Evolutionary conservation across 1,284 basidiomycete species (phyloP).

Genomic region (Rhodotorula sp.): DNA sequence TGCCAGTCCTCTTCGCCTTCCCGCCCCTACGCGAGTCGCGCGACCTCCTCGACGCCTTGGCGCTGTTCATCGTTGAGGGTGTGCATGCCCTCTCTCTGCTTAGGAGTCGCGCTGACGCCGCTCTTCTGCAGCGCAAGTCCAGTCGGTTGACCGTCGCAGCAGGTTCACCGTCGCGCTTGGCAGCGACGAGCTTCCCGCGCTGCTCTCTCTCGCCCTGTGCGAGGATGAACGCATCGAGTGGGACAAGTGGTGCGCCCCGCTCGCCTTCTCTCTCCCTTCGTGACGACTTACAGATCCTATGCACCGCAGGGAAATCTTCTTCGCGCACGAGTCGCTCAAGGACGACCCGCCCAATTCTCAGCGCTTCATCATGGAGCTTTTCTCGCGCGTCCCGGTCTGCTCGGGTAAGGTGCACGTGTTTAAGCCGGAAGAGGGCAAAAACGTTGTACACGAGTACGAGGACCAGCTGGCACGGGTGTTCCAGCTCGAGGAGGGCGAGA

Average conservation of each 20-base stretch:
- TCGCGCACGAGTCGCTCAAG: conserved; percentile 91
- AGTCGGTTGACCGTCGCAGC: conserved; percentile 77
- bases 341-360: conserved; percentile 86
- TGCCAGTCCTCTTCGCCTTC: conserved; percentile 75
- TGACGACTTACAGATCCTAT: neutral
- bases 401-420: conserved; percentile 70
- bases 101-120: neutral
- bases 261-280: neutral
- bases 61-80: conserved; percentile 60
- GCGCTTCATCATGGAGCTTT: conserved; percentile 81
- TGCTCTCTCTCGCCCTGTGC: conserved; percentile 70
- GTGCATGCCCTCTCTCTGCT: neutral
- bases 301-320: conserved; percentile 83
- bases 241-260: conserved; percentile 77
- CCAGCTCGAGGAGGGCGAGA: conserved; percentile 64
- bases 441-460: conserved; percentile 68
- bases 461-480: conserved; percentile 71
- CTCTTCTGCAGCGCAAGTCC: conserved; percentile 66
- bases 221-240: conserved; percentile 75
- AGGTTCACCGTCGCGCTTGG: conserved; percentile 89
- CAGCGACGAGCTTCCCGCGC: conserved; percentile 77
- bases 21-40: conserved; percentile 59
- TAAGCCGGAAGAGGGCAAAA: conserved; percentile 59
- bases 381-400: conserved; percentile 79
- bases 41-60: conserved; percentile 59